These are phyloP conservation scores for Hanseniaspora meyeri DNA, from an alignment of 805 yeast species.

Conservation along the genomic window DNA sequence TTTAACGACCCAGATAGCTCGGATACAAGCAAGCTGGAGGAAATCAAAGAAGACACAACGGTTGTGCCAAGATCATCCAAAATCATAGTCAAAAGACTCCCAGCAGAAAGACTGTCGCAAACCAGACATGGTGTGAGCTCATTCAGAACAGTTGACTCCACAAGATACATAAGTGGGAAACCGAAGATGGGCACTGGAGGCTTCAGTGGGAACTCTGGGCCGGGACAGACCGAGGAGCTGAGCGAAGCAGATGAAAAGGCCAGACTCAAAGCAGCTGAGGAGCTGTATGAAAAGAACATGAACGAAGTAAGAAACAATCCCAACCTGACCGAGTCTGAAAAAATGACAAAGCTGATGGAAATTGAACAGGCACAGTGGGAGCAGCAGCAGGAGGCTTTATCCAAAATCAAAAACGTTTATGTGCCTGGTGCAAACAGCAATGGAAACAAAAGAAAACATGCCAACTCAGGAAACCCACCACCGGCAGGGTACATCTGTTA, in stretches of 20 bases:
- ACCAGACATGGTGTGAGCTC: conserved; percentile 28
- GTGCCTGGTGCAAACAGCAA: conserved; percentile 36
- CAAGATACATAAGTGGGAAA: conserved; percentile 61
- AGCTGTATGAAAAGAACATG: conserved; percentile 14
- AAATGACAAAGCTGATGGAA: conserved; percentile 80
- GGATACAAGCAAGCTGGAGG: conserved; percentile 59
- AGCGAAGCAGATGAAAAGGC: conserved; percentile 4
- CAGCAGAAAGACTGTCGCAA: conserved; percentile 35
- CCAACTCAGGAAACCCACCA: conserved; percentile 34
- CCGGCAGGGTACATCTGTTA: conserved; percentile 96
- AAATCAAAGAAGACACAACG: conserved; percentile 75
- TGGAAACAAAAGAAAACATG: conserved; percentile 7
- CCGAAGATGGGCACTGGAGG: conserved; percentile 33
- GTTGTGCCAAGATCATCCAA: conserved; percentile 84
- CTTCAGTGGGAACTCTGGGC: conserved; percentile 15
- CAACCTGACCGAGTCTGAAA: conserved; percentile 65
- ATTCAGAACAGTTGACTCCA: conserved; percentile 41
- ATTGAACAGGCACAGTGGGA: conserved; percentile 93
- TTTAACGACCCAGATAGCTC: conserved; percentile 26
- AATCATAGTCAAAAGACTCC: conserved; percentile 69
- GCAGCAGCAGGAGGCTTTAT: conserved; percentile 81
- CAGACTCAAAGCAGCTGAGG: conserved; percentile 18
- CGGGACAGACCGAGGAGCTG: conserved; percentile 5
- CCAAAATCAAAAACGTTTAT: conserved; percentile 45
- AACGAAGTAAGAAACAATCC: conserved; percentile 26